Base-by-base conservation (phyloP, 495 filamentous ascomycete genomes). In the Aspergillus sparsus region DNA sequence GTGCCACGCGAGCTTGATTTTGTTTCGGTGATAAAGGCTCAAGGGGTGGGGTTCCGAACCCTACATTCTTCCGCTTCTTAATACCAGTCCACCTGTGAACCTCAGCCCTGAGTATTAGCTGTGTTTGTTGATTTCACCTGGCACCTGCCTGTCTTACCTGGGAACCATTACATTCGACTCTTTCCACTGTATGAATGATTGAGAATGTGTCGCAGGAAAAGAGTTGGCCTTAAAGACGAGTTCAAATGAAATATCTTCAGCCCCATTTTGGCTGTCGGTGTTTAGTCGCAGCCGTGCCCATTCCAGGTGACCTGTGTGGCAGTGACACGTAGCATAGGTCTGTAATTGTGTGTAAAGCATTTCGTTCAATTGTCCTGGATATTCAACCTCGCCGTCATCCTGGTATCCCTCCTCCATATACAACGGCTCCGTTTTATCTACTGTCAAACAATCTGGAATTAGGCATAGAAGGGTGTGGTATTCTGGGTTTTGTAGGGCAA, bases 271-370 rank as follows among this genome's bases (percentile, higher is more conserved):
- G 11, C 42, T n/a, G 6, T 46, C 37, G 12, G 49, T 9, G 15
- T 36, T 12, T n/a, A 60, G 16, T 13, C 49, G 57, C 36, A 60
- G 42, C 37, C 57, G 50, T 7, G 49, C 31, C 2, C 7, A 46
- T 1, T 47, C 21, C 36, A 60, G 50, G 32, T 60, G 57, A 3
- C n/a, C n/a, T 4, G 37, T 27, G 9, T 1, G 1, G 37, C 57
- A 60, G 7, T 9, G n/a, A 11, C 57, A 60, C 6, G 11, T 53
- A 6, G 57, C 39, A 21, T 60, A 35, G 1, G 15, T 34, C 31
- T 31, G 37, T 5, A 60, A 32, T 6, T 54, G 50, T 7, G 57
- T 53, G 31, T 60, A 54, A 7, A 60, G 57, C 0, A 31, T 54
- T 31, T 60, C 47, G 21, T 53, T 54, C 0, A 60, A 4, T 13